Evolutionary conservation across 345 rosid species (phyloP), one percentile per base, ranked within the genome.

Genomic region (Raphanus sativus): DNA sequence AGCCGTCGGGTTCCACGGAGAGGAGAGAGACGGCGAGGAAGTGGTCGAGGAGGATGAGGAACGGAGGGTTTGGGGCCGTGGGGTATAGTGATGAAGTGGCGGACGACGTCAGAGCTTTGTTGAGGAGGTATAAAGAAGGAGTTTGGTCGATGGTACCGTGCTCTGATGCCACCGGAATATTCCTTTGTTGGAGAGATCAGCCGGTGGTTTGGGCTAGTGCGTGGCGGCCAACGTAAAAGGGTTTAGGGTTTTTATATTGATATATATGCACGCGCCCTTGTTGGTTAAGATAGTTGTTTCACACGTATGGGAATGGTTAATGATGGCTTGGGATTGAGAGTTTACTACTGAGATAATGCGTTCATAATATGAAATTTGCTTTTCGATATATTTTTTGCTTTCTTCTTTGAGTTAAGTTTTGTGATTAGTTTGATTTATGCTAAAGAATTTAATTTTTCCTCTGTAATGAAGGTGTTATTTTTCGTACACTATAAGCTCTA

Each of bases 191-290:
- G 96, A 90, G 90, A 85, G 97, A 95, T 24, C 95, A 90, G 83
- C 93, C 89, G 83, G 97, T 95, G 74, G 94, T 92, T 58, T 95
- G 99, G 99, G 90, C 96, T 29, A 88, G 98, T 83, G 91, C 99
- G 67, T 95, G 99, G 98, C 80, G 91, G 80, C 92, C 99, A 13
- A 81, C 82, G 82, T 67, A 28, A 70, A 52, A 70, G 9, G 2
- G 40, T 68, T 60, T 21, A 21, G 13, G 8, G 64, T 74, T 42
- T 67, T 45, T 24, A 48, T 54, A 21, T 33, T 10, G 4, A 48
- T 48, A 48, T 48, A 45, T n/a, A 4, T n/a, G 17, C 65, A 73
- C 38, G 74, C 9, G 50, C 30, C n/a, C 4, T 58, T 71, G 67
- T 64, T 55, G 12, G 25, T 71, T 72, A 65, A 42, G 62, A 63